Evolutionary conservation across 202 grass and related monocot species (phyloP).

Genomic region (Setaria viridis): DNA sequence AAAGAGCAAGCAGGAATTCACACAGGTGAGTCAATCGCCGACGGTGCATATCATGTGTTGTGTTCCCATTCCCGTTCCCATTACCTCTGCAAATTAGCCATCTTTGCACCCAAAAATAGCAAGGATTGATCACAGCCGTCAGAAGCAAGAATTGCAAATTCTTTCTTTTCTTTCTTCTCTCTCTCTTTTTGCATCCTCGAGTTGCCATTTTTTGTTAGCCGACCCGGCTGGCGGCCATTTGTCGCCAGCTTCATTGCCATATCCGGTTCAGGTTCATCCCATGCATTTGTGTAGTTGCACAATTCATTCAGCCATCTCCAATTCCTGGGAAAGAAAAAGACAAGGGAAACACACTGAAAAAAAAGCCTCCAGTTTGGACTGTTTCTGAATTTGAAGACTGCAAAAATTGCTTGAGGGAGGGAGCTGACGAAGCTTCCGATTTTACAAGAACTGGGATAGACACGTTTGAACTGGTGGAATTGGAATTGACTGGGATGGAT

Average conservation of each 20-base stretch:
- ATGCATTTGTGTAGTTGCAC: neutral
- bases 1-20: neutral
- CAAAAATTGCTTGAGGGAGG: constrained; percentile 7
- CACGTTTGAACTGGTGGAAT: neutral
- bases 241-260: constrained; percentile 1
- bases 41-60: constrained; percentile 22
- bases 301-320: neutral
- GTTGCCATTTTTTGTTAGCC: constrained; percentile 35
- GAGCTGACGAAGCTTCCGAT: constrained; percentile 42
- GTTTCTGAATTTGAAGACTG: constrained; percentile 24
- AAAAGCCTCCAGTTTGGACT: neutral
- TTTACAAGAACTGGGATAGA: constrained; percentile 6
- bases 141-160: neutral
- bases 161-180: neutral
- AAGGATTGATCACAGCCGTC: neutral
- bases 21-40: constrained; percentile 53
- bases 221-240: constrained; percentile 1
- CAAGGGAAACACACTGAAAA: neutral
- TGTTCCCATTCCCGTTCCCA: constrained; percentile 10
- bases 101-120: constrained; percentile 21
- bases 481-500: constrained; percentile 42
- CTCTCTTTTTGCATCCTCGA: neutral
- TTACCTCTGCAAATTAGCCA: neutral
- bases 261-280: neutral
- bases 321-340: neutral